A percentile compares a stretch with the other conserved stretches of the same genome.
Conservation (phyloP, 177 flowering plant genomes). For the Vitis hybrid region DNA sequence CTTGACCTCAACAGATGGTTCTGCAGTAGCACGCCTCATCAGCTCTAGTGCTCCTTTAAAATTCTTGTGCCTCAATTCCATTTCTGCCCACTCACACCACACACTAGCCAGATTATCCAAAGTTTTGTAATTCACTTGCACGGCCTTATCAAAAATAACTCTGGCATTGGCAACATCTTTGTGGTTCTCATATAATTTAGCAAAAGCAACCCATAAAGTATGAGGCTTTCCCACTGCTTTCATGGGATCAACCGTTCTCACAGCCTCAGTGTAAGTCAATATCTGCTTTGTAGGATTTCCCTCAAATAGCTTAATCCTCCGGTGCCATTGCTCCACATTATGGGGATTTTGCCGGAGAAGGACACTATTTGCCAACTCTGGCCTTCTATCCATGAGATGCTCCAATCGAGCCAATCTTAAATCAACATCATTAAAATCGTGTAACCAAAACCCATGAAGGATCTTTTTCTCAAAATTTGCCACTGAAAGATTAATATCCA, state of each 20-base stretch:
- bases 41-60: constrained; percentile 79
- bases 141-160: constrained; percentile 90
- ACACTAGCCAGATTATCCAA: constrained; percentile 88
- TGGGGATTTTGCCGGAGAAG: constrained; percentile 92
- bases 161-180: constrained; percentile 80
- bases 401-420: constrained; percentile 79
- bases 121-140: constrained; percentile 81
- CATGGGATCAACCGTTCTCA: constrained; percentile 93
- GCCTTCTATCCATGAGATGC: constrained; percentile 75
- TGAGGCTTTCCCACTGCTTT: constrained; percentile 97
- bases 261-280: constrained; percentile 86
- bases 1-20: constrained; percentile 92
- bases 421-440: constrained; percentile 76
- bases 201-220: constrained; percentile 93
- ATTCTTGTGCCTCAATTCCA: constrained; percentile 81
- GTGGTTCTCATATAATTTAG: constrained; percentile 77
- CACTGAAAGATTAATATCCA: constrained; percentile 38
- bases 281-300: constrained; percentile 80
- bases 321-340: constrained; percentile 96
- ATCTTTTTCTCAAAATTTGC: constrained; percentile 51
- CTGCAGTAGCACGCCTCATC: constrained; percentile 92
- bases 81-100: constrained; percentile 98
- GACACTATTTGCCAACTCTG: constrained; percentile 89
- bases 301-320: constrained; percentile 87
- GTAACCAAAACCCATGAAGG: constrained; percentile 68